phyloP scores from a whole-genome alignment of 192 early-diverging fungal genomes.

The Endogone sp. region DNA sequence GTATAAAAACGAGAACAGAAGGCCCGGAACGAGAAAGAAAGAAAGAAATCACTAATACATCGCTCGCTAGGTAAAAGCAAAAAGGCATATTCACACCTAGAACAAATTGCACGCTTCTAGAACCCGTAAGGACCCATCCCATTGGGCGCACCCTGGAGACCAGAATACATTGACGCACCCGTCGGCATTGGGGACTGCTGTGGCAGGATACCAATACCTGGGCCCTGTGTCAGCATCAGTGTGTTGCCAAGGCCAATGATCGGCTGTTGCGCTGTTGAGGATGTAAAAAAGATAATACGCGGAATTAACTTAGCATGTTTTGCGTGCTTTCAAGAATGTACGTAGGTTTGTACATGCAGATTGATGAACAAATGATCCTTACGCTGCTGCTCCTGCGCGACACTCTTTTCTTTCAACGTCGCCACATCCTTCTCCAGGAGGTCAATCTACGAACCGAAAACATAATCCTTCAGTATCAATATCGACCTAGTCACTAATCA shows the following conservation, averaged over 20 bases:
- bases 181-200: slow-evolving; percentile 30
- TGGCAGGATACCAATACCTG: slow-evolving; percentile 17
- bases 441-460: slow-evolving; percentile 28
- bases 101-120: too few species aligned
- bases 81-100: slow-evolving; percentile 1
- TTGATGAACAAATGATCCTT: slow-evolving; percentile 20
- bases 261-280: slow-evolving; percentile 37
- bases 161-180: slow-evolving; percentile 5
- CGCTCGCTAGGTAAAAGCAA: neutral
- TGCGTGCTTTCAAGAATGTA: too few species aligned
- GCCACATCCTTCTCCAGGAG: slow-evolving; percentile 50
- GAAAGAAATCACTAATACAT: neutral
- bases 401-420: slow-evolving; percentile 56
- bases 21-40: neutral
- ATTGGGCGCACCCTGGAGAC: slow-evolving; percentile 11
- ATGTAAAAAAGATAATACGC: slow-evolving; percentile 3
- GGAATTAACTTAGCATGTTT: slow-evolving; percentile 13
- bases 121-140: slow-evolving; percentile 10
- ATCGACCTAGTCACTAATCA: neutral
- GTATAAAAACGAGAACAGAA: too few species aligned
- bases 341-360: too few species aligned
- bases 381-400: slow-evolving; percentile 28
- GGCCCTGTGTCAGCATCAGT: slow-evolving; percentile 66
- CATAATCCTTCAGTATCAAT: neutral
- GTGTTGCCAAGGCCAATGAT: slow-evolving; percentile 71